Base-by-base conservation (phyloP, 2,329 filamentous ascomycete species). In the Thermomyces lanuginosus region DNA sequence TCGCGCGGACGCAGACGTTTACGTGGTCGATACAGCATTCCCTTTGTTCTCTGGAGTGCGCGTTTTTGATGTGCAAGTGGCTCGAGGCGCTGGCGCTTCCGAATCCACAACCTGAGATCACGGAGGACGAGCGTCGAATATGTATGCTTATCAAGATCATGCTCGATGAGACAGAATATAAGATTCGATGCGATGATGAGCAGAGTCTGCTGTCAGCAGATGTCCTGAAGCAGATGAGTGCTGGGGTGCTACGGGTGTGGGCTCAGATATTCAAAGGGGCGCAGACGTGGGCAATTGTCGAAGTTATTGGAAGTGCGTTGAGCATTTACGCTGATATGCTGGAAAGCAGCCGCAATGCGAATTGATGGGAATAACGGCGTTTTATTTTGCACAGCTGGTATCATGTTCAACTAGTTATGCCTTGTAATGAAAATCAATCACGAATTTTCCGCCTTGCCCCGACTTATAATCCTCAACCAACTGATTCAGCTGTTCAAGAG, bases 211-310 rank as follows among this genome's bases (percentile, higher is more conserved):
- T 46, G 8, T 48, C 45, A 2, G 45, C 48, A 2, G 41, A 34
- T 10, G 48, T 44, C 18, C 44, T 43, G 24, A 48, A 46, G 28
- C 41, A 50, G 31, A 36, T 58, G 9, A 54, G 49, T 23, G 51
- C 53, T 2, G 51, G 51, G 6, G 51, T 58, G 12, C 36, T 56
- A 15, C 41, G 51, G 28, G 52, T 58, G 1, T 58, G 54, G 53
- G 53, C 51, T 3, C 49, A 48, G 17, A 50, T 58, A 12, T 58
- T 56, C 34, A 49, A 46, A 28, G 53, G 53, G 4, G 46, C 48
- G 11, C 51, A 56, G 29, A 56, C 50, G 8, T 56, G 53, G 54
- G 51, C 52, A 3, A 53, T 56, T 30, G 52, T 56, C 5, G 53
- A 56, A 35, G 41, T 56, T 4, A 56, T 56, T 29, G 53, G 53